These are phyloP conservation scores for Pyracantha coccinea DNA, from an alignment of 331 rosid genomes.

Conservation along the genomic window DNA sequence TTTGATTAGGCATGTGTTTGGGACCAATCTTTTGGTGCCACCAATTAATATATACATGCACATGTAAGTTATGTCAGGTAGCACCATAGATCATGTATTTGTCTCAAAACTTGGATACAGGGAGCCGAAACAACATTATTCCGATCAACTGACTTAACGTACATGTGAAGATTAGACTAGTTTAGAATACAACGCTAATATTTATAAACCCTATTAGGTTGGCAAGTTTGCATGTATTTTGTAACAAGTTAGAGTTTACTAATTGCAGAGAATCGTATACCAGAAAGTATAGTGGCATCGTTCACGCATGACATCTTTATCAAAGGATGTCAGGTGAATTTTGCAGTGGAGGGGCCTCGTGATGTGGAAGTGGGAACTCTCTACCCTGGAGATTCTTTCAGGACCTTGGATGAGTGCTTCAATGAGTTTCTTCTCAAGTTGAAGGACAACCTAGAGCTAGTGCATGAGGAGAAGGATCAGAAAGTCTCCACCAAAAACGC, in stretches of 20 bases:
- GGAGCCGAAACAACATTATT: too few species aligned
- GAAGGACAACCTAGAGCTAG: background rate
- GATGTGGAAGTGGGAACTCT: slow-evolving; percentile 51
- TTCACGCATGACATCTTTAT: slow-evolving; percentile 81
- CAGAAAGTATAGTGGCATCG: slow-evolving; percentile 63
- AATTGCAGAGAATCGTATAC: slow-evolving; percentile 48
- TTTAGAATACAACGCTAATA: too few species aligned
- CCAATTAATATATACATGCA: too few species aligned
- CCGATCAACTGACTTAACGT: background rate
- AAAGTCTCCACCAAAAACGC: slow-evolving; percentile 16
- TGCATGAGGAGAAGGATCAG: background rate
- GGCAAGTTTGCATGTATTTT: background rate
- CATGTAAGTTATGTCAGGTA: background rate
- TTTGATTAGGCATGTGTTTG: background rate
- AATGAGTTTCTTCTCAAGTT: slow-evolving; percentile 34
- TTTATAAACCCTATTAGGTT: too few species aligned
- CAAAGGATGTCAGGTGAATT: slow-evolving; percentile 66
- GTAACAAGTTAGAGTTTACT: background rate
- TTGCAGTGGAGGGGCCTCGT: slow-evolving; percentile 21
- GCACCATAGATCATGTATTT: too few species aligned
- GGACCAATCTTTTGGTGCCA: background rate
- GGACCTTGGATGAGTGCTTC: slow-evolving; percentile 65
- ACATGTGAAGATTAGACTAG: background rate
- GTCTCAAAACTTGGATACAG: background rate
- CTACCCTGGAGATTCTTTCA: slow-evolving; percentile 58